Evolutionary conservation across 306 rosid species (phyloP).

Genomic region (Glycine soja): DNA sequence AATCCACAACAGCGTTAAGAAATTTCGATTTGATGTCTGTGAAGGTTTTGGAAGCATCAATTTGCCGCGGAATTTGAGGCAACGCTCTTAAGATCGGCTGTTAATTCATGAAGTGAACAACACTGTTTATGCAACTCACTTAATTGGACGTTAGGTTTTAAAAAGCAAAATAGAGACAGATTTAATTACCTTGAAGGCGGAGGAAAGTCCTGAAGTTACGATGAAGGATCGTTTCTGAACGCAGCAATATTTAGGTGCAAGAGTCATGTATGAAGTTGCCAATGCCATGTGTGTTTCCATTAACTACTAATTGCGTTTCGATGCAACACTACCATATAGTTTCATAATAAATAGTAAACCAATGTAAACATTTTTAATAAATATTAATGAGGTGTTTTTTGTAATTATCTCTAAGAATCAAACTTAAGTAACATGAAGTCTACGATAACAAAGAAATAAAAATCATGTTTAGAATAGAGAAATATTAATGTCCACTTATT

Average conservation of each 20-base stretch:
- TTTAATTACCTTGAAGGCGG: slow-evolving; percentile 21
- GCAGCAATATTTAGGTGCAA: slow-evolving; percentile 3
- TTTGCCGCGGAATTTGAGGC: slow-evolving; percentile 29
- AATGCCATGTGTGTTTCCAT: too few species aligned
- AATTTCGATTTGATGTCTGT: slow-evolving; percentile 31
- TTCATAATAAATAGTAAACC: too few species aligned
- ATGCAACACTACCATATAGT: too few species aligned
- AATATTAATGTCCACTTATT: too few species aligned
- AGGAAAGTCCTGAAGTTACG: slow-evolving; percentile 19
- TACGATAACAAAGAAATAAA: too few species aligned
- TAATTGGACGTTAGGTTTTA: not conserved
- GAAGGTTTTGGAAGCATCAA: slow-evolving; percentile 38
- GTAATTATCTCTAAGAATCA: too few species aligned
- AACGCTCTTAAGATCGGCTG: slow-evolving; percentile 44
- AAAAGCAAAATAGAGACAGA: not conserved
- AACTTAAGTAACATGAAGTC: too few species aligned
- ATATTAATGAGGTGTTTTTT: too few species aligned
- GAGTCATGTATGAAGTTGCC: not conserved
- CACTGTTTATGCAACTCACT: not conserved
- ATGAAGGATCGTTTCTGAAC: slow-evolving; percentile 1
- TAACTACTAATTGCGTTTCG: too few species aligned
- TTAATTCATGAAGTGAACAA: not conserved
- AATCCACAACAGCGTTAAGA: slow-evolving; percentile 62
- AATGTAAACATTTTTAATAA: too few species aligned
- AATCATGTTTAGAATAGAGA: too few species aligned